Conservation (phyloP, 2,329 filamentous ascomycete genomes). For the Leptoxyphium fumago region DNA sequence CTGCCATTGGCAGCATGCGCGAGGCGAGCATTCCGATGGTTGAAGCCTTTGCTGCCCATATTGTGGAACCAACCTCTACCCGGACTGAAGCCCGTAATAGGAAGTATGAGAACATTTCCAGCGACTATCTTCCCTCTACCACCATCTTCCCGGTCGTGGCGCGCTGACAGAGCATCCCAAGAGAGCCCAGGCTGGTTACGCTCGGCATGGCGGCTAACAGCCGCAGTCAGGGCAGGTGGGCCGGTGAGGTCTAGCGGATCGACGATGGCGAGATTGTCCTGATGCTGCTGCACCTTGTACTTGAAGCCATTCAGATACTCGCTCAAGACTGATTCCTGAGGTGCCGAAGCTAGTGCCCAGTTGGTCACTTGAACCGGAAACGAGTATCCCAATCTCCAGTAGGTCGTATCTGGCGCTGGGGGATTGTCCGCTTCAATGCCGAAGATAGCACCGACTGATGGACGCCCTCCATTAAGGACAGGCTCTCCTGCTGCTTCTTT, state of each 20-base stretch:
- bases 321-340: conserved; percentile 1
- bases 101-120: conserved; percentile 1
- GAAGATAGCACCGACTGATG: conserved; percentile 1
- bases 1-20: conserved; percentile 2
- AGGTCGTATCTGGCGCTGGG: conserved; percentile 2
- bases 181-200: neutral
- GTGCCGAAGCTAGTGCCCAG: conserved; percentile 3
- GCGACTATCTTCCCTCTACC: conserved; percentile 2
- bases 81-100: conserved; percentile 4
- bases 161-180: conserved; percentile 2
- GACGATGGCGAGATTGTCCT: neutral
- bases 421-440: conserved; percentile 3
- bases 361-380: conserved; percentile 4
- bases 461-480: neutral
- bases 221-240: conserved; percentile 2
- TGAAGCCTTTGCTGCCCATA: conserved; percentile 2
- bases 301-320: neutral
- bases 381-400: conserved; percentile 4
- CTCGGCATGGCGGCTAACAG: conserved; percentile 1
- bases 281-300: neutral
- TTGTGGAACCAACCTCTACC: conserved; percentile 2
- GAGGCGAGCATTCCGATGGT: conserved; percentile 1
- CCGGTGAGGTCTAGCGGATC: conserved; percentile 4
- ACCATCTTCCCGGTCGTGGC: neutral
- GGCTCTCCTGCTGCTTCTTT: neutral